Percentiles rank a stretch among this genome's conserved stretches.
Conservation (phyloP, 257 asterid species). For the Oldenlandia corymbosa region DNA sequence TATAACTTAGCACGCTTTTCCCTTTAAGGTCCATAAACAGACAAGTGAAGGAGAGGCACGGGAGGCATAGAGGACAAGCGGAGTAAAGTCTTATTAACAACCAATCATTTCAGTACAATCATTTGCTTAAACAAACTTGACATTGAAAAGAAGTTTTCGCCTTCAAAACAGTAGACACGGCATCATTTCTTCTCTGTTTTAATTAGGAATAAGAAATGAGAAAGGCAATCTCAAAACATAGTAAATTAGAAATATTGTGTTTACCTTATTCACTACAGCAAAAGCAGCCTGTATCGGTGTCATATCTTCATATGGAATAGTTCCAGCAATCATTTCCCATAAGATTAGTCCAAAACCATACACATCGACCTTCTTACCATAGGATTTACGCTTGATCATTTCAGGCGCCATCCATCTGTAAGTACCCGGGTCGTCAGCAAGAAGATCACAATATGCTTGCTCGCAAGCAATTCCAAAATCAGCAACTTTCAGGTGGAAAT, state of each 20-base stretch:
- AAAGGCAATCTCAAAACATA: no score
- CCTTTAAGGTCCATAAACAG: no score
- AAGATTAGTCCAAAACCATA: slow-evolving; percentile 39
- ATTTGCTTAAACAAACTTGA: no score
- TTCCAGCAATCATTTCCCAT: slow-evolving; percentile 42
- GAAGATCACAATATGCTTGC: slow-evolving; percentile 35
- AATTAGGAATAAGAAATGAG: no score
- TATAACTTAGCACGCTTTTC: no score
- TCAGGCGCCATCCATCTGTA: slow-evolving; percentile 53
- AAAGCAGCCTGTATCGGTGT: slow-evolving; percentile 41
- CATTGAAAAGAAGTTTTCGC: no score
- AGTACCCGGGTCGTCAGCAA: slow-evolving; percentile 35
- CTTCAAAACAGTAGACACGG: neutral
- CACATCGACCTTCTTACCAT: slow-evolving; percentile 40
- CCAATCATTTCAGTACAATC: neutral
- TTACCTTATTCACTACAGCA: slow-evolving; percentile 38
- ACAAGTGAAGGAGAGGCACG: no score
- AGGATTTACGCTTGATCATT: slow-evolving; percentile 38
- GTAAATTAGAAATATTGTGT: neutral
- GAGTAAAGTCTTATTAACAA: no score
- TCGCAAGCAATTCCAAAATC: slow-evolving; percentile 45
- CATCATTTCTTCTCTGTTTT: no score
- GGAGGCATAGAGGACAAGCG: no score
- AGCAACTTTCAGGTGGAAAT: slow-evolving; percentile 35
- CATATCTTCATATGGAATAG: slow-evolving; percentile 35